A percentile compares a stretch with the other conserved stretches of the same genome.
These are phyloP conservation scores for Sherardia arvensis DNA, from an alignment of 257 asterid genomes.

Conservation along the genomic window DNA sequence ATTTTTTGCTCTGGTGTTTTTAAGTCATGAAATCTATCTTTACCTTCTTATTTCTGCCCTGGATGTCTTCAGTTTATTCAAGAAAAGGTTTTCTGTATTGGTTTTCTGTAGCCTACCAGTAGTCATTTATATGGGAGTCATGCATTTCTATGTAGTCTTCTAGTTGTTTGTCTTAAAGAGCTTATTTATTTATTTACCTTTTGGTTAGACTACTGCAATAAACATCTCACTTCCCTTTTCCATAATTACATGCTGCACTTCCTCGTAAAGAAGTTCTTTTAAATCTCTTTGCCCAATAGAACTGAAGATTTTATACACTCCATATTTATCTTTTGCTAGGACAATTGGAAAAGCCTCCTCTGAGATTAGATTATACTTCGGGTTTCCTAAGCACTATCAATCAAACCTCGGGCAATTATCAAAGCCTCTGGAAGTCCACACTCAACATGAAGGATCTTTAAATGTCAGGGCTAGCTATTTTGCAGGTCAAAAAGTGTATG, in stretches of 20 bases:
- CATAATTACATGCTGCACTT: neutral
- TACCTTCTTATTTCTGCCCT: neutral
- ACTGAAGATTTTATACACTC: neutral
- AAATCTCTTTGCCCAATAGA: neutral
- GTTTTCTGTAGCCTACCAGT: neutral
- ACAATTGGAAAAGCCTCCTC: conserved; percentile 82
- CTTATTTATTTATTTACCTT: conserved; percentile 1
- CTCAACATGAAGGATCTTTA: conserved; percentile 35
- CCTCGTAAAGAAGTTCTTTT: neutral
- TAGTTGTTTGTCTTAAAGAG: neutral
- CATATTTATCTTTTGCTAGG: conserved; percentile 33
- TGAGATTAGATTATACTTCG: conserved; percentile 70
- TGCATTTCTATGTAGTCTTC: neutral
- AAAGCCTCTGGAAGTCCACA: conserved; percentile 24
- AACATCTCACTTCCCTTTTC: neutral
- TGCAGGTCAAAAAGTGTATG: conserved; percentile 56
- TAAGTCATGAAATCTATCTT: neutral
- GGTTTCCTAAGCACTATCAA: conserved; percentile 35
- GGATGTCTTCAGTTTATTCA: neutral
- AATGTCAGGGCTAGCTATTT: conserved; percentile 75
- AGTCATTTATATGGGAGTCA: neutral
- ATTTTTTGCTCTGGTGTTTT: neutral
- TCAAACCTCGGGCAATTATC: conserved; percentile 20
- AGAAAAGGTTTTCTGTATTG: neutral
- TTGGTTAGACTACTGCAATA: neutral